Conservation (phyloP, 495 filamentous ascomycete species). For the Aspergillus indologenus region DNA sequence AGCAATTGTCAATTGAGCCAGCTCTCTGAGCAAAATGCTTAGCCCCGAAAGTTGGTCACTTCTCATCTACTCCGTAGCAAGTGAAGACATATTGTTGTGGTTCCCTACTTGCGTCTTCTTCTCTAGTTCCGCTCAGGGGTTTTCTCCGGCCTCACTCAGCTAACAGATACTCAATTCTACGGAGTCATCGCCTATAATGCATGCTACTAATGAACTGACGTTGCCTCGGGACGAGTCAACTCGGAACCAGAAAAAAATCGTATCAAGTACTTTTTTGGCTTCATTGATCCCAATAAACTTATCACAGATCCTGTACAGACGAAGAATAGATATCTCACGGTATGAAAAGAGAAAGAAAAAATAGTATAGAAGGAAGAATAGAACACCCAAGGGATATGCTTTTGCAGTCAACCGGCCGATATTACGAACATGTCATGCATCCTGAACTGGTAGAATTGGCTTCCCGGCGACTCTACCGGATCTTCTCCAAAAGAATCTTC, state of each 20-base stretch:
- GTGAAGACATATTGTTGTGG: background rate
- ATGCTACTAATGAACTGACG: background rate
- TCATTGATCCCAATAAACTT: conserved; percentile 11
- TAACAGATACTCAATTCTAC: background rate
- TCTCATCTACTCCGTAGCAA: background rate
- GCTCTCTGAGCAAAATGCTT: background rate
- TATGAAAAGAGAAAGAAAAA: conserved; percentile 4
- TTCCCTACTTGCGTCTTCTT: background rate
- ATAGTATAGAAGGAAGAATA: background rate
- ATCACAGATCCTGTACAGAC: conserved; percentile 19
- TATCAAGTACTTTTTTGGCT: conserved; percentile 22
- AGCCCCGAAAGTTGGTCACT: background rate
- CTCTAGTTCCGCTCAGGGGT: background rate
- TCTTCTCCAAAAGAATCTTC: conserved; percentile 45
- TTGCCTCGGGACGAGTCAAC: background rate
- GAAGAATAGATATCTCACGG: background rate
- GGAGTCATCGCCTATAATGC: background rate
- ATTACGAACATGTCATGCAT: conserved; percentile 11
- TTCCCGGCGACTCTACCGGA: conserved; percentile 17
- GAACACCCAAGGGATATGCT: conserved; percentile 4
- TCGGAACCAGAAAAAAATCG: background rate
- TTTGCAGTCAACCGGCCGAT: conserved; percentile 13
- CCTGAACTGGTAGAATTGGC: background rate
- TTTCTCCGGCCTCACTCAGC: background rate
- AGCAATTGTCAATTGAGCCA: background rate